These are phyloP conservation scores for Omphalea diandra DNA, from an alignment of 441 rosid genomes.

Conservation along the genomic window DNA sequence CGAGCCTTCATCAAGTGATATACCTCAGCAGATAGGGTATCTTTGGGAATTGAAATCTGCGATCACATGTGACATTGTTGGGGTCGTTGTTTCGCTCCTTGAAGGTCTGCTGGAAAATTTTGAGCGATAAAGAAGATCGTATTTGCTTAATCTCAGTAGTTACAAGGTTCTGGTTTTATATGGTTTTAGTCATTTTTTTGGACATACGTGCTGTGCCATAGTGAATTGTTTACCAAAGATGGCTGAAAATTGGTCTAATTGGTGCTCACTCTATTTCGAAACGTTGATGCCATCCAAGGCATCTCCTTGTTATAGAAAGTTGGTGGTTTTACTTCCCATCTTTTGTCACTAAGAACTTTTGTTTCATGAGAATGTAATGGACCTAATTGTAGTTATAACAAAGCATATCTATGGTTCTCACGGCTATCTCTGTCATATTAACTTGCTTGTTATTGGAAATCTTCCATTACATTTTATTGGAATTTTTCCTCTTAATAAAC, in stretches of 20 bases:
- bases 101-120: constrained; percentile 81
- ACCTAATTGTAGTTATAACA: constrained; percentile 61
- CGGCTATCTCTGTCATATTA: constrained; percentile 76
- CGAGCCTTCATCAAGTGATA: constrained; percentile 69
- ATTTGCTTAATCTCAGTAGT: too few species aligned
- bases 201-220: constrained; percentile 26
- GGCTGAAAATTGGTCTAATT: constrained; percentile 98
- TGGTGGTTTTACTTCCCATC: constrained; percentile 62
- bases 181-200: constrained; percentile 15
- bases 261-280: constrained; percentile 79
- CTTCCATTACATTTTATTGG: constrained; percentile 66
- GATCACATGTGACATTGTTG: constrained; percentile 61
- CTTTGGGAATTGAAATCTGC: constrained; percentile 85
- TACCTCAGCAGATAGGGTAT: constrained; percentile 76
- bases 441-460: constrained; percentile 78
- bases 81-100: constrained; percentile 73
- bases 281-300: constrained; percentile 82
- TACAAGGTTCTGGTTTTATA: too few species aligned
- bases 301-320: constrained; percentile 64
- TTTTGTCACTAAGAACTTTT: constrained; percentile 71
- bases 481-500: too few species aligned
- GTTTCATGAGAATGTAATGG: constrained; percentile 85
- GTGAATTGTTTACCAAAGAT: constrained; percentile 78
- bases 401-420: constrained; percentile 59
- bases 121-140: constrained; percentile 53